These are phyloP conservation scores for Tetracentron sinense DNA, from an alignment of 164 flowering plant genomes.

Conservation along the genomic window DNA sequence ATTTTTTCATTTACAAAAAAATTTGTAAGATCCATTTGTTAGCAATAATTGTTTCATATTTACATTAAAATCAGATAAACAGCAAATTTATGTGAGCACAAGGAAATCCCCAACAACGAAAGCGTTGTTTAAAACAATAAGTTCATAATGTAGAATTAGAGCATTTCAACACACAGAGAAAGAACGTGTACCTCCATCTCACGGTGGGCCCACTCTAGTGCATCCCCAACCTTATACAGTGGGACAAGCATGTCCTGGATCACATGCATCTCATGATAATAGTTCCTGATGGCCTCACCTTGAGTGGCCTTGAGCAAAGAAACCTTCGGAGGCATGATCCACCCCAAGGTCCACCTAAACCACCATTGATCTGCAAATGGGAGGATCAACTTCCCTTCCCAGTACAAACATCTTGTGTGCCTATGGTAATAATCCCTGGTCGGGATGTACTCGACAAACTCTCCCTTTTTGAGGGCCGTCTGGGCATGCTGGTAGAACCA, in stretches of 20 bases:
- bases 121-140: background rate
- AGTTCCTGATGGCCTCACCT: conserved; percentile 96
- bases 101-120: background rate
- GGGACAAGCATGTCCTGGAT: conserved; percentile 99
- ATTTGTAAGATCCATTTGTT: too few relatives aligned
- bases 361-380: conserved; percentile 35
- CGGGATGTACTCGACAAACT: conserved; percentile 93
- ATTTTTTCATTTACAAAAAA: too few relatives aligned
- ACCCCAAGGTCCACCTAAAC: conserved; percentile 86
- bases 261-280: conserved; percentile 97
- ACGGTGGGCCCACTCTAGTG: background rate
- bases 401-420: conserved; percentile 57
- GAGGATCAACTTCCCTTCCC: too few relatives aligned
- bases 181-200: conserved; percentile 83
- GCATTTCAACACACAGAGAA: background rate
- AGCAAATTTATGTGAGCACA: background rate
- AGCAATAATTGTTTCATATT: too few relatives aligned
- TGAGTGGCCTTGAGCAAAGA: conserved; percentile 95
- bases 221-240: conserved; percentile 6
- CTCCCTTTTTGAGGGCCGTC: conserved; percentile 64
- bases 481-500: conserved; percentile 98
- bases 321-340: conserved; percentile 99
- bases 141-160: background rate
- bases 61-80: too few relatives aligned
- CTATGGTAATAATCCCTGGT: conserved; percentile 95